Evolutionary conservation across 2,329 filamentous ascomycete genomes (phyloP), one percentile per base, ranked within the genome.

Genomic region (Cordyceps militaris): DNA sequence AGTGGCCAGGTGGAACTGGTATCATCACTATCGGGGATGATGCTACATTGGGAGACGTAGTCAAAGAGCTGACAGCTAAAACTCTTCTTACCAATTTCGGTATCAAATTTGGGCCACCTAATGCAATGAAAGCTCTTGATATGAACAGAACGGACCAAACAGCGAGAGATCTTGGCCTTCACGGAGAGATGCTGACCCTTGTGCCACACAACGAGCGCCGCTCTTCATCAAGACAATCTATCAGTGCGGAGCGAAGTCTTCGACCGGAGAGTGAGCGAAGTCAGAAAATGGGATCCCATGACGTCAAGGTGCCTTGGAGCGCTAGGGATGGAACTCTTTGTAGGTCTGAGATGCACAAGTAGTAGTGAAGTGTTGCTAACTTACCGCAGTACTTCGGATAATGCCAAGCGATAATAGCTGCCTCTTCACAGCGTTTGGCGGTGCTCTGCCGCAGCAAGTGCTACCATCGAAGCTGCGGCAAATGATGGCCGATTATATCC

Each of bases 331-430:
- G 81, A 3, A 80, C 76, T 30, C 65, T 85, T 32, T 70, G 82
- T 81, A 67, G 61, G 73, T 47, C 21, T 19, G 5, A 47, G 8
- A 44, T 28, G 11, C 13, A 34, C n/a, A 34, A 30, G 46, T 16
- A 19, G 66, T 26, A 26, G 10, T 9, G 16, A 13, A 16, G 4
- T 24, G 5, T 19, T n/a, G 36, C 5, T 21, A 26, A 36, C 16
- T n/a, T 32, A 21, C 10, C 32, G 32, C 19, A 84, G 88, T 95
- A 9, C 81, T 97, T 19, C 87, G 93, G 14, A 89, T 97, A 52
- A 97, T 97, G 93, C 91, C 92, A 4, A 93, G 97, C 67, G 93
- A 97, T 71, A 97, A 97, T 72, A 91, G 86, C 59, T 97, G 93
- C 73, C 85, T 97, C 66, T 97, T 97, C 72, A 88, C 91, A 28